Evolutionary conservation across 306 rosid genomes (phyloP), one percentile per base, ranked within the genome.

Genomic region (Dalbergia cochinchinensis): DNA sequence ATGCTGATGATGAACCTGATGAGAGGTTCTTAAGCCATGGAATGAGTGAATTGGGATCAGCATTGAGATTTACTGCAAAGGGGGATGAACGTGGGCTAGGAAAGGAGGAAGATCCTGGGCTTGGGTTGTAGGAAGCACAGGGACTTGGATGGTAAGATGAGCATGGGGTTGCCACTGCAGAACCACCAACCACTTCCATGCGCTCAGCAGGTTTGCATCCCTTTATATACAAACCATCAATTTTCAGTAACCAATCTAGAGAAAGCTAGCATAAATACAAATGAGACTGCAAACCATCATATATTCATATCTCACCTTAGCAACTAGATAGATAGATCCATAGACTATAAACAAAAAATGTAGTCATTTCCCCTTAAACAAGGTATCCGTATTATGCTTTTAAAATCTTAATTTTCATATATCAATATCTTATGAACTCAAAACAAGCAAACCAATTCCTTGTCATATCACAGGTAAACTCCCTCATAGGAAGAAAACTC

Each of bases 11-110:
- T 55, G 94, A 89, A 66, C 88, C 91, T 6, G 94, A 86, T 26
- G 98, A 94, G 69, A 94, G 94, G 79, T 91, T 91, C 83, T 87
- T 92, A 48, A 94, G 93, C 98, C 97, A 92, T 42, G 98, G 98
- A 76, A 94, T 90, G 35, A 94, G 93, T 63, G 97, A 94, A 72
- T 82, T 91, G 42, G 87, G 84, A 57, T 94, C 97, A 1, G 81
- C 87, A 69, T 84, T 92, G 10, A 84, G 82, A 78, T 85, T 90
- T 53, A 88, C 86, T 11, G 84, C 88, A 85, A 83, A 85, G 20
- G 93, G 80, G 60, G 97, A 89, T 59, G 97, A 88, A 26, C 87
- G 82, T 42, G 96, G 97, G 71, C 98, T 94, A 4, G 94, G 96
- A 69, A 94, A 92, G 41, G 97, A 94, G 33, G 98, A 92, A 60